Base-by-base conservation (phyloP, 495 filamentous ascomycete genomes). In the Neurospora intermedia region DNA sequence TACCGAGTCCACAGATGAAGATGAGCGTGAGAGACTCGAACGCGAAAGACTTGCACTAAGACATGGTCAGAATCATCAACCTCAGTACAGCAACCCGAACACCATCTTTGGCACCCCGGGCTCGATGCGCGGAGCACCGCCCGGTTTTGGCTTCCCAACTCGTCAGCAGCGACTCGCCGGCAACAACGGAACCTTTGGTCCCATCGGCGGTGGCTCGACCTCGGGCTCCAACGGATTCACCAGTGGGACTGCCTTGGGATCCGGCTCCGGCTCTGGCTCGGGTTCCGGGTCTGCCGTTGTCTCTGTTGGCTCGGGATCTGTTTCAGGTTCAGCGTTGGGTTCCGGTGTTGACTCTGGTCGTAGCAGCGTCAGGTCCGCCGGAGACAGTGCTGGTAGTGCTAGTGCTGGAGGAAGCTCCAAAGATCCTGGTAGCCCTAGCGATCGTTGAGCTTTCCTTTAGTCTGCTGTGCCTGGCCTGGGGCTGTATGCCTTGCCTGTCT, bases 1-100 rank as follows among this genome's bases (percentile, higher is more conserved):
- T 77, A 91, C 90, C 0, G 88, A 91, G 76, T 86, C 83, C 42
- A 86, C 84, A 69, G 83, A 81, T 69, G 83, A 82, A 18, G 82
- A 83, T 18, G 77, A 76, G 16, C 76, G 73, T 9, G 69, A 70
- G 13, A 73, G 43, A 62, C 69, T 71, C 15, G 71, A 72, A 9
- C 23, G 66, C 41, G 45, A 45, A 39, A 66, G 59, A 18, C 40
- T 42, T 5, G 43, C 46, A 4, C 45, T 72, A 31, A 72, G 76
- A 16, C 70, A 45, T 6, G 46, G 75, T 11, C 74, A 74, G 40
- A 27, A 15, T 1, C 70, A 69, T 41, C 40, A 70, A 3, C 75
- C 71, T 35, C 31, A 35, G 66, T 74, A 72, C 18, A 16, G 35
- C 40, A 59, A 39, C 20, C 43, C 54, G 8, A 74, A 66, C 15